Base-by-base conservation (phyloP, 768 basidiomycete genomes). In the Russula ochroleuca region DNA sequence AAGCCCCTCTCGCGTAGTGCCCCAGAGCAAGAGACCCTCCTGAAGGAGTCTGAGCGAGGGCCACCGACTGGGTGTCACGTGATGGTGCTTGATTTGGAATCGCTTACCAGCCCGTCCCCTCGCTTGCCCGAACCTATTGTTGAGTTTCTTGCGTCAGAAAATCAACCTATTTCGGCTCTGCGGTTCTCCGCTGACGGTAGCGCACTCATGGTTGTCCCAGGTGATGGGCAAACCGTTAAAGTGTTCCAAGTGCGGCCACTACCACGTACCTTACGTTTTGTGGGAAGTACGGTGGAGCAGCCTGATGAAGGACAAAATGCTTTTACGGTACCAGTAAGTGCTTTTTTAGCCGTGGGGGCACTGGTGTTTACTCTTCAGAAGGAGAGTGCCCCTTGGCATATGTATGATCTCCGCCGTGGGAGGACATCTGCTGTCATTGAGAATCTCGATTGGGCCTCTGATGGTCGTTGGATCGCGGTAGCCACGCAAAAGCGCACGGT, bases 351-450 rank as follows among this genome's bases (percentile, higher is more conserved):
- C 19, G 7, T 52, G 21, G 31, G 51, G 8, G 38, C 21, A 19
- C 25, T 35, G 19, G 2, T 33, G 0, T 56, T 61, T n/a, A 56
- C 33, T 25, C 63, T 6, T 41, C 23, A 38, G 61, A 49, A 47
- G 63, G 57, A 53, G 67, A 68, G 62, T 60, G 65, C 59, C 62
- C 77, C 80, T 9, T 81, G 78, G 75, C 86, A 87, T 65, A 63
- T 87, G 61, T 93, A 93, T 65, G 82, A 84, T 64, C 75, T 94
- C 23, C 78, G 80, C 49, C 78, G 90, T n/a, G 91, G 91, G 6
- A 76, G 82, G 28, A 90, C 89, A n/a, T 78, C 79, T 3, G 89
- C 85, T 6, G 74, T 82, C 5, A 80, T 93, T 15, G 83, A 85
- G 58, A 74, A 73, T 14, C 74, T 87, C 14, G 75, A 74, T 28